Conservation (phyloP, 352 stramenopile species). For the Pythium coloratum region DNA sequence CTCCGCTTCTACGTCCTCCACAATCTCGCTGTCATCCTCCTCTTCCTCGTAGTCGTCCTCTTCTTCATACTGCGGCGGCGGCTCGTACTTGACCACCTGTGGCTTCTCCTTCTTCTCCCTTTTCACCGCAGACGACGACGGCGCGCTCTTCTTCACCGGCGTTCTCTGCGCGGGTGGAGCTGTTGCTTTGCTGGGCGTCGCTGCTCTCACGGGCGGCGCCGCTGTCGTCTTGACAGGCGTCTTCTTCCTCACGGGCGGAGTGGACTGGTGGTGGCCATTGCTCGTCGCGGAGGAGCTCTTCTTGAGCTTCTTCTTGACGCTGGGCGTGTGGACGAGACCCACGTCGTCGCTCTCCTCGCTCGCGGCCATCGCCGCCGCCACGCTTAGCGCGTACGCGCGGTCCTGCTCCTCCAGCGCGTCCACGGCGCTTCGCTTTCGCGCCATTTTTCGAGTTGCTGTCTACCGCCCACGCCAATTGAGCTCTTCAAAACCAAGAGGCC, state of each 20-base stretch:
- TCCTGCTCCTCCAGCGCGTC: constrained; percentile 19
- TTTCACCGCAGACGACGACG: constrained; percentile 20
- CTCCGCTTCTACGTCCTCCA: constrained; percentile 14
- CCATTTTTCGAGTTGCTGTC: constrained; percentile 35
- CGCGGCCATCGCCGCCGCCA: constrained; percentile 23
- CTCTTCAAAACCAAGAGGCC: not conserved
- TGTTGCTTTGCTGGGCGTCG: not conserved
- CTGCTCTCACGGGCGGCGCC: not conserved
- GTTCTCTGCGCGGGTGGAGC: not conserved
- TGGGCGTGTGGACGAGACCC: constrained; percentile 23
- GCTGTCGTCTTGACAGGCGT: not conserved
- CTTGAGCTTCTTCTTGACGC: constrained; percentile 24
- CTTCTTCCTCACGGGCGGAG: constrained; percentile 4
- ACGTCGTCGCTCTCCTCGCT: constrained; percentile 35
- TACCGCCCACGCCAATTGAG: not conserved
- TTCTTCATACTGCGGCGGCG: not conserved
- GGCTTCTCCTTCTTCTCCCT: constrained; percentile 17
- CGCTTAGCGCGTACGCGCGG: constrained; percentile 26
- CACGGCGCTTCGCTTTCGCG: constrained; percentile 44
- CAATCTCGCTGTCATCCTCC: constrained; percentile 24
- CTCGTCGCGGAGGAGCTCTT: constrained; percentile 2
- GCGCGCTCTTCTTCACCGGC: constrained; percentile 3
- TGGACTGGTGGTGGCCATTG: not conserved
- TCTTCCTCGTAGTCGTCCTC: constrained; percentile 20
- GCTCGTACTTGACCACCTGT: not conserved